Conservation (phyloP, 441 rosid species). For the Theobroma grandiflorum region DNA sequence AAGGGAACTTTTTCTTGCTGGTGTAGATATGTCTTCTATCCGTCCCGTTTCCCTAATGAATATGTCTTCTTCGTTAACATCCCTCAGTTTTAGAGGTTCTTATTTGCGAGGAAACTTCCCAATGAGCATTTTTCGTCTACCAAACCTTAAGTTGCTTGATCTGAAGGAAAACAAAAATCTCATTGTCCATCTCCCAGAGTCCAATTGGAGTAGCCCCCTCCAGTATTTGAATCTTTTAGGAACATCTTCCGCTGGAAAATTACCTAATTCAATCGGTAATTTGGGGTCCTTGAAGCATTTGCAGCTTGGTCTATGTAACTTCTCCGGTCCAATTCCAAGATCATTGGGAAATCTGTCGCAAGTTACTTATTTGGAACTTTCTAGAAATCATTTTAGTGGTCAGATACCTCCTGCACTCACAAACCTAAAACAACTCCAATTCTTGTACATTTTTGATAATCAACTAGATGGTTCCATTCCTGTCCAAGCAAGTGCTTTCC, state of each 20-base stretch:
- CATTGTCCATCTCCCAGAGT: neutral
- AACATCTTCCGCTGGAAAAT: neutral
- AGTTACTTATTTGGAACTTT: neutral
- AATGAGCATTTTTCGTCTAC: slow-evolving; percentile 27
- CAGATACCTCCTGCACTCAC: slow-evolving; percentile 16
- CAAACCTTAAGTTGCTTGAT: slow-evolving; percentile 20
- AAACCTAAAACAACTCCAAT: slow-evolving; percentile 11
- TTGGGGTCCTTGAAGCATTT: slow-evolving; percentile 10
- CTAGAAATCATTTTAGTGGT: neutral
- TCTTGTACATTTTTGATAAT: neutral
- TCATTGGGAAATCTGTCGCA: slow-evolving; percentile 6
- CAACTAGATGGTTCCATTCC: slow-evolving; percentile 10
- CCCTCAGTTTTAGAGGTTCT: neutral
- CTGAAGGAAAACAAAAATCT: neutral
- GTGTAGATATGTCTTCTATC: neutral
- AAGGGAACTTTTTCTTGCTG: neutral
- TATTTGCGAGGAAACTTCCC: slow-evolving; percentile 31
- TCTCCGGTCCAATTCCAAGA: slow-evolving; percentile 16
- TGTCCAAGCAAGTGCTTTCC: neutral
- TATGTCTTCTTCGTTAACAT: slow-evolving; percentile 20
- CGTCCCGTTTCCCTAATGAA: neutral
- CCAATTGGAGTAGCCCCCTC: neutral
- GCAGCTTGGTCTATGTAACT: slow-evolving; percentile 14
- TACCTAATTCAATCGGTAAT: slow-evolving; percentile 24
- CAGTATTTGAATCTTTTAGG: slow-evolving; percentile 12